Base-by-base conservation (phyloP, 208 protist genomes). In the Acanthamoeba castellanii region DNA sequence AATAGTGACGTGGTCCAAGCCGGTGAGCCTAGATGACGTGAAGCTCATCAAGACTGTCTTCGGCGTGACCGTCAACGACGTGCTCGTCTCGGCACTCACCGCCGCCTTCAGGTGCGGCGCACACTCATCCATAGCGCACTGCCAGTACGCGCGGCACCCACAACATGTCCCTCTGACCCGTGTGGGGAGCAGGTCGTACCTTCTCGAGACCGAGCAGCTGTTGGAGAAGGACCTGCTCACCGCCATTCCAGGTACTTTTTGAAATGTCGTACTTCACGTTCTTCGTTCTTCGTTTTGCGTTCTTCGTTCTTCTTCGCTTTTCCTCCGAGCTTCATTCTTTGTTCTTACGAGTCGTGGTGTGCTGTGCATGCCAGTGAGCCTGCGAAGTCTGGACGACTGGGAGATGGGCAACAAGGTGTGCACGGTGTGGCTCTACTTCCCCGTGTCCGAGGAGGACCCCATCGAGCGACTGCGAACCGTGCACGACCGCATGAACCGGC, bases 401-500 rank as follows among this genome's bases (percentile, higher is more conserved):
- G 76, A 85, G 47, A 61, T 85, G 76, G 76, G 76, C 37, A 85
- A 85, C 76, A 85, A 85, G 76, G 76, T 57, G 30, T 18, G 18
- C 47, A 85, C 45, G 76, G 76, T 85, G 76, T 85, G 76, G 76
- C 76, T 85, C 30, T 85, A 85, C 76, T 57, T 85, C 47, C 76
- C 76, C 22, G 76, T 85, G 27, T 85, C 76, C 27, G 47, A 61
- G 76, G 42, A 50, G 25, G 76, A 85, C 30, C 76, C 76, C 37
- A 0, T 85, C 1, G 18, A 59, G 47, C 37, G 76, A 6, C 76
- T 85, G 20, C 14, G 27, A 7, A 59, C 45, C 9, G 76, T 85
- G 47, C 37, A 85, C 27, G 34, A 27, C 8, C 34, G 76, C 18
- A 85, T 85, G 76, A 32, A 85, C 18, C 18, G 30, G 27, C 47